Evolutionary conservation across 73 alveolate genomes (phyloP).

Genomic region (Paramecium pentaurelia): DNA sequence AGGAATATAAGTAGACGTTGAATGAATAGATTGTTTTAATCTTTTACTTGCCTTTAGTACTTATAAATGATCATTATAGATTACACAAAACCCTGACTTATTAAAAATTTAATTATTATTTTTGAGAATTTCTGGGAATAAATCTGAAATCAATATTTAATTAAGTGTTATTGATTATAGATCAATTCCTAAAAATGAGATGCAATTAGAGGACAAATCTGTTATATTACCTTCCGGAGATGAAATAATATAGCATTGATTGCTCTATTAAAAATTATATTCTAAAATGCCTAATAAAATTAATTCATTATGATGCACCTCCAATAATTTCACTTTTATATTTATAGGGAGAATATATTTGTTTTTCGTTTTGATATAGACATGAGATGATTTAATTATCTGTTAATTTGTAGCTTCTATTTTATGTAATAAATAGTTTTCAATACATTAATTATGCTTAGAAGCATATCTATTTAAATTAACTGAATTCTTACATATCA

Average conservation of each 20-base stretch:
- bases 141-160: not conserved
- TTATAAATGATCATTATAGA: not conserved
- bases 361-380: not conserved
- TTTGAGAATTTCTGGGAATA: not conserved
- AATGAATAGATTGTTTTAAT: not conserved
- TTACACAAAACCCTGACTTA: not conserved
- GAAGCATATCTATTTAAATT: not conserved
- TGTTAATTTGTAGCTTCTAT: not conserved
- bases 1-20: not conserved
- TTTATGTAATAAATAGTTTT: not conserved
- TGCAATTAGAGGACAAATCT: not conserved
- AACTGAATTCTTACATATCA: not conserved
- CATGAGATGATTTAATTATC: not conserved
- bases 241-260: not conserved
- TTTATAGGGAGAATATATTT: not conserved
- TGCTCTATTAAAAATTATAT: not conserved
- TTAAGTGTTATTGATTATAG: not conserved
- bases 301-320: not conserved
- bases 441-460: not conserved
- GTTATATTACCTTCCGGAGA: not conserved
- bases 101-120: no score
- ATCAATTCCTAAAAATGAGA: not conserved
- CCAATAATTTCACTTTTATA: not conserved
- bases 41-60: not conserved
- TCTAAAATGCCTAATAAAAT: not conserved